These are phyloP conservation scores for Onygenales sp. DNA, from an alignment of 2,329 filamentous ascomycete genomes.

Conservation along the genomic window DNA sequence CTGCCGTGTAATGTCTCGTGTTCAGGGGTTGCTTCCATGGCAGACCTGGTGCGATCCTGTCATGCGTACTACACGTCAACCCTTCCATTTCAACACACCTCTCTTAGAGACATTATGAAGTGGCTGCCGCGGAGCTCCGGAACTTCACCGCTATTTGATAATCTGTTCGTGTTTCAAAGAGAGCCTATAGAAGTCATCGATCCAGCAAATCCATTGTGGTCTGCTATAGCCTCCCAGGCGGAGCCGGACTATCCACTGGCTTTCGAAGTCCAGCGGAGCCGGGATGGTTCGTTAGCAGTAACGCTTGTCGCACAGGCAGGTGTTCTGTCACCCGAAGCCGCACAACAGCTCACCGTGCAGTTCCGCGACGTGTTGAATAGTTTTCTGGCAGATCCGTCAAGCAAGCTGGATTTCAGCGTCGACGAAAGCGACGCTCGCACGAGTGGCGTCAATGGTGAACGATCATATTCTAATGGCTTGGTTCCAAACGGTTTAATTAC, in stretches of 20 bases:
- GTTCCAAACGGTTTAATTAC: neutral
- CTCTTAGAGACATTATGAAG: conserved; percentile 70
- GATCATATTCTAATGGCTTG: neutral
- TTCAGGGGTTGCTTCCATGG: conserved; percentile 44
- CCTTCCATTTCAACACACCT: conserved; percentile 66
- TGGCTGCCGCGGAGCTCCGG: conserved; percentile 53
- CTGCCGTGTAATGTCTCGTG: conserved; percentile 57
- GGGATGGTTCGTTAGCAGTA: conserved; percentile 41
- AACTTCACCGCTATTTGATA: conserved; percentile 59
- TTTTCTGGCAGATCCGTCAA: conserved; percentile 17
- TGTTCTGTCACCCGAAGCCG: conserved; percentile 26
- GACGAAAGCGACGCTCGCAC: neutral
- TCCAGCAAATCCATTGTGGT: conserved; percentile 43
- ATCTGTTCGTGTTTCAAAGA: conserved; percentile 71
- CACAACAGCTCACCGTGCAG: conserved; percentile 31
- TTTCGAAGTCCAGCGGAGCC: conserved; percentile 56
- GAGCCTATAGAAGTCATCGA: conserved; percentile 22
- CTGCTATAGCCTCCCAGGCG: conserved; percentile 37
- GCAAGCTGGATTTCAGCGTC: neutral
- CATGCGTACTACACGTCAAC: conserved; percentile 61
- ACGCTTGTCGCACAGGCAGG: conserved; percentile 51
- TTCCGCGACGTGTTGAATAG: conserved; percentile 33
- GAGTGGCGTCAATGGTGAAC: neutral
- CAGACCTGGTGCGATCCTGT: conserved; percentile 50
- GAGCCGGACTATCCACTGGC: conserved; percentile 65